Evolutionary conservation across 2,329 filamentous ascomycete genomes (phyloP), one percentile per base, ranked within the genome.

Genomic region (Claviceps africana): DNA sequence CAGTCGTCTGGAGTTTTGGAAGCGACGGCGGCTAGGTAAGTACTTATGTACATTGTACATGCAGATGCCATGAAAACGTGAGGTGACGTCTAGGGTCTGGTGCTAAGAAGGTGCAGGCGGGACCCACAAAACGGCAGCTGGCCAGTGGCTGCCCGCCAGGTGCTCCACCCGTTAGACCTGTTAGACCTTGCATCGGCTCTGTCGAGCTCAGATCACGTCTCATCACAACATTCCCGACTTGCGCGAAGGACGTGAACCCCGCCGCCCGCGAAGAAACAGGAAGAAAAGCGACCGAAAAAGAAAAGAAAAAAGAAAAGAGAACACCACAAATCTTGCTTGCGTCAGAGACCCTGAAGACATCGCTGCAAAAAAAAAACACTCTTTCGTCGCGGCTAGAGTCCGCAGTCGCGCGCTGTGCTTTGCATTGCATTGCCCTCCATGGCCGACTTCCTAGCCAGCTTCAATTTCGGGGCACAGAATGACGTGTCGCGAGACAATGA

Each of bases 371-470:
- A n/a, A 9, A 19, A 35, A 15, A 19, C 35, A 4, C 15, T 25
- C 25, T 30, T 19, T 43, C 17, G 31, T 25, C 42, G 17, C 43
- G 28, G n/a, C 4, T 17, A 46, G 10, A 37, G 33, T 37, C n/a
- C 21, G 39, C 31, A 30, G 22, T 25, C 22, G 17, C 42, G 22
- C 25, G 21, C 25, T 42, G 10, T 17, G 25, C 37, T 15, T n/a
- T 33, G 30, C 25, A 3, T n/a, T 33, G 30, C 21, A 28, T 39
- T n/a, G 25, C 13, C 44, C 35, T 37, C 39, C 6, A 70, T 70
- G 68, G 58, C 62, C 22, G 68, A 69, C 59, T 70, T 70, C 51
- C 64, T 70, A 7, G 62, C 65, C 48, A 67, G 65, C 58, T 65
- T 70, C 57, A 61, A 62, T 47, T 58, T 70, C 44, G 60, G 58